phyloP scores from a whole-genome alignment of 352 stramenopile genomes.

The Pythium folliculosum region DNA sequence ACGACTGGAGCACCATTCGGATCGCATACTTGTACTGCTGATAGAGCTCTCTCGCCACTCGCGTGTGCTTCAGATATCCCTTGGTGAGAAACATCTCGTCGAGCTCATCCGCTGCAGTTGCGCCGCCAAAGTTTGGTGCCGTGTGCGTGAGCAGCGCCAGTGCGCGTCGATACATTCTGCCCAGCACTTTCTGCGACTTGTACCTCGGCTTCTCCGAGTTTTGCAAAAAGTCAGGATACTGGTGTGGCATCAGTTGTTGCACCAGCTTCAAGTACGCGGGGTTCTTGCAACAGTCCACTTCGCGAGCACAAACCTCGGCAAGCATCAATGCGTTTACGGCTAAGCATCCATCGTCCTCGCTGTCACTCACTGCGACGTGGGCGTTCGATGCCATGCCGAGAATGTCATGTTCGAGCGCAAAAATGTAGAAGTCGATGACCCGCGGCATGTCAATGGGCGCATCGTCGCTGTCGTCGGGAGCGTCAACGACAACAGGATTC shows the following conservation, averaged over 20 bases:
- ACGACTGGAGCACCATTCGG: slow-evolving; percentile 56
- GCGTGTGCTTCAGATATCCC: slow-evolving; percentile 54
- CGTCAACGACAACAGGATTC: slow-evolving; percentile 35
- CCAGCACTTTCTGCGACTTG: slow-evolving; percentile 68
- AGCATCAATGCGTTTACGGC: slow-evolving; percentile 50
- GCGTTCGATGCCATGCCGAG: slow-evolving; percentile 78
- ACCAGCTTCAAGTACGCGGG: slow-evolving; percentile 50
- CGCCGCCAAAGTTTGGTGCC: slow-evolving; percentile 30
- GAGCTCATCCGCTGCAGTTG: slow-evolving; percentile 29
- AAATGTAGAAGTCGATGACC: slow-evolving; percentile 73
- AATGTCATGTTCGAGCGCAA: slow-evolving; percentile 73
- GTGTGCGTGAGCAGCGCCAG: slow-evolving; percentile 52
- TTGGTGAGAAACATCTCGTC: slow-evolving; percentile 55
- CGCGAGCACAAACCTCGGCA: slow-evolving; percentile 64
- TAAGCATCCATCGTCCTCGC: slow-evolving; percentile 42
- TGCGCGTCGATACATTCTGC: slow-evolving; percentile 72
- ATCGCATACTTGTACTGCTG: slow-evolving; percentile 67
- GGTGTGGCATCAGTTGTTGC: slow-evolving; percentile 44
- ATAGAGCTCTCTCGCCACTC: slow-evolving; percentile 48
- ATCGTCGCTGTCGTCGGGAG: slow-evolving; percentile 9
- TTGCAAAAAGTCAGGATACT: slow-evolving; percentile 84
- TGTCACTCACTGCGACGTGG: slow-evolving; percentile 69
- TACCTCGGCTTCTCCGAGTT: slow-evolving; percentile 69
- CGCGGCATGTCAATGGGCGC: slow-evolving; percentile 37
- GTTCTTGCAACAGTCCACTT: slow-evolving; percentile 73